Evolutionary conservation across 352 stramenopile genomes (phyloP), one percentile per base, ranked within the genome.

Genomic region (Peronospora tabacina): DNA sequence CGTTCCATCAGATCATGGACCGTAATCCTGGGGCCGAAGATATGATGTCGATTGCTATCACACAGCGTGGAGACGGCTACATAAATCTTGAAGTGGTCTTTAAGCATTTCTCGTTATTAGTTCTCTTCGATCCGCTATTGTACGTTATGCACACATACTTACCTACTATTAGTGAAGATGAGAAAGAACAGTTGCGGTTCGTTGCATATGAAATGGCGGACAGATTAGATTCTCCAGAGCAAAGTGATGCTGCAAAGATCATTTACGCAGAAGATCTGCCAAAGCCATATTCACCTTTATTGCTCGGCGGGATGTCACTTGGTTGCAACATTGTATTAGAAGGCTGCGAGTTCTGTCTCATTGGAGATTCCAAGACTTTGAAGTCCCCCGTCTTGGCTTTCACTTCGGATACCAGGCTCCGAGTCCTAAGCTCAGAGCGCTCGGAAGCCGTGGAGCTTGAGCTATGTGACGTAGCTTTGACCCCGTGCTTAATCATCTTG

Each of bases 361-460:
- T 92, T 37, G 80, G 77, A n/a, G 76, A 92, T 54, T 84, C 82
- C 1, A 58, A 63, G 1, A 83, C 70, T 17, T 35, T 82, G 5
- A 85, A 86, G 40, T 85, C 82, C 5, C 78, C 88, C 24, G 77
- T 89, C 19, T 58, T 94, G 16, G 80, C 83, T 33, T 85, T 94
- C 33, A 93, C 83, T 22, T 81, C 77, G 3, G 80, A 94, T 41
- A 72, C 72, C 16, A 77, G 77, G 19, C 36, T 94, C 15, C 66
- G 74, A 20, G 45, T 90, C 7, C 39, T 75, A 22, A 87, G 77
- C 45, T 86, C 75, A 0, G 43, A 68, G 9, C 72, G 59, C 17
- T 75, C 70, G n/a, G 83, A 94, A 60, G 67, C 71, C 10, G 54
- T 92, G 6, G 73, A 88, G 36, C 32, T 94, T 20, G 75, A 91